These are phyloP conservation scores for Biancaea sappan DNA, from an alignment of 306 rosid species.

Conservation along the genomic window DNA sequence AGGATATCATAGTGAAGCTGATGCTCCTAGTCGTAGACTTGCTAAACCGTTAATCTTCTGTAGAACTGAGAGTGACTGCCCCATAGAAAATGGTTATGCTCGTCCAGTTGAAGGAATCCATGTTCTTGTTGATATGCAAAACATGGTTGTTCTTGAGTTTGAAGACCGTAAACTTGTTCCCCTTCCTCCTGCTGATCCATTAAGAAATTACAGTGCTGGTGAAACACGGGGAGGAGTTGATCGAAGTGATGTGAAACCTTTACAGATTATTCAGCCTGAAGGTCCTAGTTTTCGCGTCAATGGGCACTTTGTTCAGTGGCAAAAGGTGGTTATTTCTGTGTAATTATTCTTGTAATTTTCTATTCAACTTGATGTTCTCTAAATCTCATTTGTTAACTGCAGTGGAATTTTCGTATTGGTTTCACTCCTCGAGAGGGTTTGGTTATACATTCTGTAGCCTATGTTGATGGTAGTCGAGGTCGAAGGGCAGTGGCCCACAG, in stretches of 20 bases:
- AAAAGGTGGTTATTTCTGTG: slow-evolving; percentile 52
- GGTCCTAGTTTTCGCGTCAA: slow-evolving; percentile 86
- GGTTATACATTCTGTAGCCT: slow-evolving; percentile 70
- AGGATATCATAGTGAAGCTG: slow-evolving; percentile 79
- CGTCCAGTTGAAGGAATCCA: slow-evolving; percentile 89
- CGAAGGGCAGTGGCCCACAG: slow-evolving; percentile 80
- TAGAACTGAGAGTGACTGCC: slow-evolving; percentile 88
- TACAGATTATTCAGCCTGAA: slow-evolving; percentile 76
- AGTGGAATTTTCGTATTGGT: slow-evolving; percentile 88
- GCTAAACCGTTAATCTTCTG: slow-evolving; percentile 83
- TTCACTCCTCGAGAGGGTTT: slow-evolving; percentile 80
- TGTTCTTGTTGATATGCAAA: slow-evolving; percentile 85
- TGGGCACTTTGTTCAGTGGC: slow-evolving; percentile 79
- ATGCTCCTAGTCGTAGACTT: slow-evolving; percentile 86
- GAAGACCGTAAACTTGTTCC: slow-evolving; percentile 80
- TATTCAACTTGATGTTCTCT: neutral
- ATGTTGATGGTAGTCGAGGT: slow-evolving; percentile 75
- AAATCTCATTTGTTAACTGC: slow-evolving; percentile 38
- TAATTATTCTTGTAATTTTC: slow-evolving; percentile 19
- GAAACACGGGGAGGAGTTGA: slow-evolving; percentile 85
- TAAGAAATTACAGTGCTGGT: slow-evolving; percentile 75
- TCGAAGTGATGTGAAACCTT: slow-evolving; percentile 77
- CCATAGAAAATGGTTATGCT: slow-evolving; percentile 87
- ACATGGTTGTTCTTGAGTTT: slow-evolving; percentile 77
- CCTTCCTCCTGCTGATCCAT: slow-evolving; percentile 82